Evolutionary conservation across 164 flowering plant genomes (phyloP), one percentile per base, ranked within the genome.

Genomic region (Macadamia integrifolia): DNA sequence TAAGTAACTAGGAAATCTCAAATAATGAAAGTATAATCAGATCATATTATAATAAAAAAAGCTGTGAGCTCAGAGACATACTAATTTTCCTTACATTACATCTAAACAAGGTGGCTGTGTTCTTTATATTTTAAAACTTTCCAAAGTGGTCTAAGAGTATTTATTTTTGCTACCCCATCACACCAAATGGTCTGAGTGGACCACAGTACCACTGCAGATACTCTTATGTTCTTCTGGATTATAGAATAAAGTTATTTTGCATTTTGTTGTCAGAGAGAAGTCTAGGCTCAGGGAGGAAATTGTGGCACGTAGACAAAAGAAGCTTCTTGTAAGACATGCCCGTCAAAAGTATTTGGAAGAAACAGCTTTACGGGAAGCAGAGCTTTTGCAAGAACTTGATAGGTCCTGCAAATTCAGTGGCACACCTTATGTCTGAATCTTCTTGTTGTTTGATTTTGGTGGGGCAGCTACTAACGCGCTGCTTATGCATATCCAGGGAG

Each of bases 261-360:
- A 9, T 60, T 31, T 56, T 72, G 42, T 71, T 78, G 50, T 52
- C 81, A 92, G 98, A 60, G 96, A 90, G 78, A 92, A 84, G 74
- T 75, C 87, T 6, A 82, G 76, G 71, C 83, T 92, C 64, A 85
- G 74, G 78, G 96, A 92, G 76, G 92, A 89, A 15, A 81, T 92
- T 62, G 78, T 78, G 23, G 87, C 85, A 29, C 93, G 86, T 46
- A 72, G 90, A 73, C 92, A 90, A 76, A 84, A 84, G 77, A 92
- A 87, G 75, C 80, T 84, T 28, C 77, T 84, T 43, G 61, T 78
- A 55, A 83, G 88, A 66, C 88, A 71, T 57, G 80, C 83, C 43
- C 94, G 96, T 61, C 90, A 84, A 55, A 88, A 85, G 70, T 78
- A 74, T 74, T 72, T 90, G 61, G 98, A 90, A 76, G 96, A 86